Conservation (phyloP, 1,284 basidiomycete genomes). For the Limonomyces culmigenus region DNA sequence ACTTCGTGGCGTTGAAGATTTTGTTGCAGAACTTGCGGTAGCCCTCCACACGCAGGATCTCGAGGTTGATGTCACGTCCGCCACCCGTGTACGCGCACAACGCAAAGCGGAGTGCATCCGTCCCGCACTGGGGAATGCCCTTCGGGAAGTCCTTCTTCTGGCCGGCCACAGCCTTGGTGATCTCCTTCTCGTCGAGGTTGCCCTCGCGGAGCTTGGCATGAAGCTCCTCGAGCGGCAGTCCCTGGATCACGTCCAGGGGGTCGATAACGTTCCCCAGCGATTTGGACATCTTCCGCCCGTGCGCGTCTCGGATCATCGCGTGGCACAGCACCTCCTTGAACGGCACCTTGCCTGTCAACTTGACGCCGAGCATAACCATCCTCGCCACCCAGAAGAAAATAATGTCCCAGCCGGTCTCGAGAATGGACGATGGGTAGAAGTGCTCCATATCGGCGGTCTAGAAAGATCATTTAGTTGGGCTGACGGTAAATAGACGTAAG, state of each 20-base stretch:
- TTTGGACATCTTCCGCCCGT: constrained; percentile 98
- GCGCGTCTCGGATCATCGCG: constrained; percentile 97
- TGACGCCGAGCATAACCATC: constrained; percentile 91
- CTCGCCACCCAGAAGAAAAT: constrained; percentile 99
- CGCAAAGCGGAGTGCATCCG: constrained; percentile 91
- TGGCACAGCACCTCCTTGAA: constrained; percentile 98
- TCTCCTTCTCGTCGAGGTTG: constrained; percentile 91
- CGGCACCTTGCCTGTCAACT: constrained; percentile 82
- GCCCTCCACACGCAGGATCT: constrained; percentile 94
- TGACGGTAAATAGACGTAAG: not conserved
- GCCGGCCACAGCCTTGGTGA: constrained; percentile 78
- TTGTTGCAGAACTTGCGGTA: constrained; percentile 99
- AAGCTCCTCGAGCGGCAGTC: constrained; percentile 68
- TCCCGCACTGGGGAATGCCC: constrained; percentile 97
- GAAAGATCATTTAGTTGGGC: constrained; percentile 1
- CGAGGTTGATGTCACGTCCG: constrained; percentile 90
- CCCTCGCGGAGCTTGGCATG: constrained; percentile 82
- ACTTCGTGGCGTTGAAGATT: constrained; percentile 98
- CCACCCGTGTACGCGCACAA: constrained; percentile 88
- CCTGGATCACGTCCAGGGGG: constrained; percentile 91
- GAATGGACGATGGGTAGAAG: constrained; percentile 81
- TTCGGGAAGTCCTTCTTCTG: constrained; percentile 99
- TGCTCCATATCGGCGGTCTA: constrained; percentile 14
- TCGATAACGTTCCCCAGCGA: constrained; percentile 97
- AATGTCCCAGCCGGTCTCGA: constrained; percentile 99